These are phyloP conservation scores for Candida pseudocylindracea DNA, from an alignment of 1,139 yeast genomes.

Conservation along the genomic window DNA sequence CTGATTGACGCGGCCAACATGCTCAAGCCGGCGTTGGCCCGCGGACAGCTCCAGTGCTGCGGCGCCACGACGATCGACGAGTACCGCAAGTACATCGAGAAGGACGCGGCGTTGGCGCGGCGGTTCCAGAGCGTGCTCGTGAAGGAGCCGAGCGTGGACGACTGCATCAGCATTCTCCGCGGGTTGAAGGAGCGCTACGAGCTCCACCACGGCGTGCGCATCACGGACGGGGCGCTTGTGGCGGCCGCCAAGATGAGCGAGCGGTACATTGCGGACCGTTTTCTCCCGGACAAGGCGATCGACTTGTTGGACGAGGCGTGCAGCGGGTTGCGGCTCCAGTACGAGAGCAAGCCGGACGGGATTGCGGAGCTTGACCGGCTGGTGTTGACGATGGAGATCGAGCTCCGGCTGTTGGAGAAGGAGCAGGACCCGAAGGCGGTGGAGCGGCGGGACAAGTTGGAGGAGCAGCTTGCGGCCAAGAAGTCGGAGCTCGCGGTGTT, in stretches of 20 bases:
- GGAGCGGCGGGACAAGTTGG: slow-evolving; percentile 47
- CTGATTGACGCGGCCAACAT: slow-evolving; percentile 89
- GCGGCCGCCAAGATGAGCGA: slow-evolving; percentile 85
- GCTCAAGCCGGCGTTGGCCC: slow-evolving; percentile 81
- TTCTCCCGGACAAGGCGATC: slow-evolving; percentile 87
- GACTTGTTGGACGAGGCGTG: slow-evolving; percentile 96
- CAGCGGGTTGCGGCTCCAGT: slow-evolving; percentile 81
- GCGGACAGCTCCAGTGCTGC: slow-evolving; percentile 83
- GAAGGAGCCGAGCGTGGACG: slow-evolving; percentile 82
- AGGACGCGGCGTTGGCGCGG: slow-evolving; percentile 81
- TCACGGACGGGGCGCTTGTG: slow-evolving; percentile 79
- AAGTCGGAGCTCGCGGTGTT: slow-evolving; percentile 42
- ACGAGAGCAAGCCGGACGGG: slow-evolving; percentile 92
- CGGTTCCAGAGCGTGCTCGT: slow-evolving; percentile 79
- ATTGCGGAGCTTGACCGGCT: slow-evolving; percentile 75
- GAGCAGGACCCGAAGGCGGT: slow-evolving; percentile 73
- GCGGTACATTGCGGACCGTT: slow-evolving; percentile 80
- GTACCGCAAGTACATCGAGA: slow-evolving; percentile 69
- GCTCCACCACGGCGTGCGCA: slow-evolving; percentile 96
- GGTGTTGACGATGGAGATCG: slow-evolving; percentile 87
- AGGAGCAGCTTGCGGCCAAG: slow-evolving; percentile 40
- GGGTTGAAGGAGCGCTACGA: slow-evolving; percentile 90
- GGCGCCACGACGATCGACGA: slow-evolving; percentile 93
- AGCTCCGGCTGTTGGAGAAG: slow-evolving; percentile 76
- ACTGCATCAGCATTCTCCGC: slow-evolving; percentile 76